Evolutionary conservation across 2,329 filamentous ascomycete genomes (phyloP).

Genomic region (Sporothrix brasiliensis): DNA sequence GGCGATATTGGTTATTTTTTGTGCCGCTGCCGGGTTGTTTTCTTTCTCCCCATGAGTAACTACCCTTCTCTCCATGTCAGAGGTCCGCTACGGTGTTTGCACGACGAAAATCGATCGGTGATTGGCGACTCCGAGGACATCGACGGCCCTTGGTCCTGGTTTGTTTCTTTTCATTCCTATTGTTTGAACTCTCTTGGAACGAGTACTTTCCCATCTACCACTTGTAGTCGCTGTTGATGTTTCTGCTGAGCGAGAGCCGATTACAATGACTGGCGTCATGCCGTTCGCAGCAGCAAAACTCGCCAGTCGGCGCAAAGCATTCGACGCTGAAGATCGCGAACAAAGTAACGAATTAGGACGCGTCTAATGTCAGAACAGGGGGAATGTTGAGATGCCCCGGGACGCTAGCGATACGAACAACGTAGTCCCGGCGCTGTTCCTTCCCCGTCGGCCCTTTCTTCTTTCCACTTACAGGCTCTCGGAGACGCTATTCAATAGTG

Average conservation of each 20-base stretch:
- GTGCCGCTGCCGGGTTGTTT: slow-evolving; percentile 20
- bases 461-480: too few relatives aligned
- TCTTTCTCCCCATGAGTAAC: not conserved
- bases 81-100: not conserved
- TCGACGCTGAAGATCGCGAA: not conserved
- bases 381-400: too few relatives aligned
- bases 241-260: slow-evolving; percentile 4
- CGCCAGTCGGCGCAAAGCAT: not conserved
- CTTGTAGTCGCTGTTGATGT: not conserved
- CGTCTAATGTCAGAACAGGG: slow-evolving; percentile 9
- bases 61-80: not conserved
- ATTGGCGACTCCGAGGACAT: not conserved
- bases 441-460: not conserved
- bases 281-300: not conserved
- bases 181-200: not conserved
- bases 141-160: not conserved
- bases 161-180: not conserved
- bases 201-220: too few relatives aligned
- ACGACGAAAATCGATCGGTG: slow-evolving; percentile 12
- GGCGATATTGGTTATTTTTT: not conserved
- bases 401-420: not conserved
- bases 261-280: slow-evolving; percentile 1
- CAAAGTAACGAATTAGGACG: slow-evolving; percentile 5
- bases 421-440: not conserved
- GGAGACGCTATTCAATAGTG: not conserved